Evolutionary conservation across 257 asterid species (phyloP).

Genomic region (Paulownia fortunei): DNA sequence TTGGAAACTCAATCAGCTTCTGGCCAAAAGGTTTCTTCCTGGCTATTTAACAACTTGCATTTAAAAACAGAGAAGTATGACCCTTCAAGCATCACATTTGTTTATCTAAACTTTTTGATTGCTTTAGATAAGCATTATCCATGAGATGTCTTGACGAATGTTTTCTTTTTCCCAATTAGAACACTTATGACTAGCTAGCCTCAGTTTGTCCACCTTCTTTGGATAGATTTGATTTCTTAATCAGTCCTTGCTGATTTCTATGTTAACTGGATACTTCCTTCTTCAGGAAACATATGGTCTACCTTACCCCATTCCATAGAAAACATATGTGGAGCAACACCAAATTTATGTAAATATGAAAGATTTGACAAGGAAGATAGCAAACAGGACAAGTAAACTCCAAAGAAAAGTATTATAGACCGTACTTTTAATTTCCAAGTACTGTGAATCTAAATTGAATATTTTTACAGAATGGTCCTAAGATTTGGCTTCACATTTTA

Average conservation of each 20-base stretch:
- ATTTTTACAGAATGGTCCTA: background rate
- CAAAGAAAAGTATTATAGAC: background rate
- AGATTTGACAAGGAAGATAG: too few species aligned
- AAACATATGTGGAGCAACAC: background rate
- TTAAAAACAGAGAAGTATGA: background rate
- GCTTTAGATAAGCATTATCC: background rate
- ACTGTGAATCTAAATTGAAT: background rate
- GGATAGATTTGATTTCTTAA: background rate
- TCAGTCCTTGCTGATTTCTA: background rate
- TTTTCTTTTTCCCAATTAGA: background rate
- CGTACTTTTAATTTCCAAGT: background rate
- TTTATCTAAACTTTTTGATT: background rate
- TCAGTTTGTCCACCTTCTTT: background rate
- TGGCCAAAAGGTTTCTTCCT: background rate
- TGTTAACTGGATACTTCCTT: background rate
- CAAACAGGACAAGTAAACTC: too few species aligned
- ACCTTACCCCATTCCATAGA: constrained; percentile 8
- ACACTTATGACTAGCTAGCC: background rate
- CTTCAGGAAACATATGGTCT: background rate
- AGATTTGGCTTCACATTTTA: background rate
- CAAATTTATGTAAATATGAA: background rate
- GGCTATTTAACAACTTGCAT: background rate
- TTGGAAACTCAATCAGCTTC: background rate
- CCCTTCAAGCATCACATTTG: background rate
- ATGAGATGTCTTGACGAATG: background rate